Conservation (phyloP, 164 flowering plant genomes). For the Vitis labrusca region DNA sequence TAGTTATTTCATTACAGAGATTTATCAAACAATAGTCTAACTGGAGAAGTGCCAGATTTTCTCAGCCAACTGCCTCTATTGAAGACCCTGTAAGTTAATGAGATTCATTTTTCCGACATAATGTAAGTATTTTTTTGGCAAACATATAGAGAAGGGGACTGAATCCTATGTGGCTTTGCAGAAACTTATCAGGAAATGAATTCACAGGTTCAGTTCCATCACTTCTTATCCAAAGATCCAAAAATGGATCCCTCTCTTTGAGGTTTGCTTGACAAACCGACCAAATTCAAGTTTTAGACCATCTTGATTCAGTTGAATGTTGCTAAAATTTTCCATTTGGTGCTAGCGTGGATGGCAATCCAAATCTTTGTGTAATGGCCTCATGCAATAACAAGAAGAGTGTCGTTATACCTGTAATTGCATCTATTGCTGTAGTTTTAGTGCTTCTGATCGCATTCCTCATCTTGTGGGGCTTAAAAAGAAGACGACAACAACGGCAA, state of each 20-base stretch:
- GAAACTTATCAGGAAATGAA: conserved; percentile 32
- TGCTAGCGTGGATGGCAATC: conserved; percentile 8
- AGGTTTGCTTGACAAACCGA: conserved; percentile 10
- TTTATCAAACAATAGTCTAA: conserved; percentile 33
- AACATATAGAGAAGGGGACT: neutral
- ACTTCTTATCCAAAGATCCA: conserved; percentile 14
- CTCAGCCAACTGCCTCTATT: conserved; percentile 22
- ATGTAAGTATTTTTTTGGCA: neutral
- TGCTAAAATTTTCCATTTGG: neutral
- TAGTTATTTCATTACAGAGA: conserved; percentile 16
- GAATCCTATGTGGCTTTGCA: conserved; percentile 14
- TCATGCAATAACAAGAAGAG: conserved; percentile 11
- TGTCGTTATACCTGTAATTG: conserved; percentile 13
- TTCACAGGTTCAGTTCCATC: conserved; percentile 27
- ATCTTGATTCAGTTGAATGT: neutral
- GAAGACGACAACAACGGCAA: conserved; percentile 9
- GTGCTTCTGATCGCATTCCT: conserved; percentile 1
- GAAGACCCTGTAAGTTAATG: conserved; percentile 31
- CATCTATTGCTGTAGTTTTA: conserved; percentile 11
- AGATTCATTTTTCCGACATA: neutral
- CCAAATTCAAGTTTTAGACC: neutral
- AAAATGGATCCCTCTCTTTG: conserved; percentile 18
- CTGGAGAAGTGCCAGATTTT: conserved; percentile 35
- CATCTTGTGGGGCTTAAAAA: conserved; percentile 4
- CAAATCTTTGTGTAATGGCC: neutral